phyloP scores from a whole-genome alignment of 2,329 filamentous ascomycete genomes.

The Neoascochyta sp. region DNA sequence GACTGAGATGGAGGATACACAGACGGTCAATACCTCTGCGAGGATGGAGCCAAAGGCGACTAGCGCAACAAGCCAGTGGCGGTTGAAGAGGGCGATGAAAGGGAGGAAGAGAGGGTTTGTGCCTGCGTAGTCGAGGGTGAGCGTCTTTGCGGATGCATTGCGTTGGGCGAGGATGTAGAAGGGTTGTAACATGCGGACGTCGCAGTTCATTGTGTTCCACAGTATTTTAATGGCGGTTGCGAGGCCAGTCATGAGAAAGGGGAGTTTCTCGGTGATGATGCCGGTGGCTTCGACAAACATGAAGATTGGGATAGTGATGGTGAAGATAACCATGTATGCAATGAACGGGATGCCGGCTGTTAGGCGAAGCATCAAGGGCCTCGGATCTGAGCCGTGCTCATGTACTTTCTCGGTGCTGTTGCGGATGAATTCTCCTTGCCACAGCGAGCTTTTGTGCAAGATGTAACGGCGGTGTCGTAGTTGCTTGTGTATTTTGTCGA shows the following conservation, averaged over 20 bases:
- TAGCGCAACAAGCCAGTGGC: slow-evolving; percentile 62
- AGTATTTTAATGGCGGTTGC: slow-evolving; percentile 64
- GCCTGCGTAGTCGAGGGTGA: slow-evolving; percentile 70
- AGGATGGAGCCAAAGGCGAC: slow-evolving; percentile 69
- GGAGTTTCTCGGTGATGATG: slow-evolving; percentile 57
- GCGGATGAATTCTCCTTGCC: slow-evolving; percentile 56
- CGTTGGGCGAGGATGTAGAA: slow-evolving; percentile 67
- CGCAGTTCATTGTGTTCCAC: slow-evolving; percentile 66
- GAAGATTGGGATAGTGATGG: slow-evolving; percentile 57
- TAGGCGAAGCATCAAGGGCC: slow-evolving; percentile 65
- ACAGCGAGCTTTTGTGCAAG: slow-evolving; percentile 66
- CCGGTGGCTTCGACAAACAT: slow-evolving; percentile 56
- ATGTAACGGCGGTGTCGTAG: slow-evolving; percentile 66
- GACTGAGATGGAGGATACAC: slow-evolving; percentile 63
- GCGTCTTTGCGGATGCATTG: slow-evolving; percentile 61
- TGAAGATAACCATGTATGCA: slow-evolving; percentile 54
- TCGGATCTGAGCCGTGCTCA: slow-evolving; percentile 49
- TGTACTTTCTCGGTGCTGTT: slow-evolving; percentile 50
- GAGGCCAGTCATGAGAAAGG: slow-evolving; percentile 63
- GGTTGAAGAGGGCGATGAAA: slow-evolving; percentile 58
- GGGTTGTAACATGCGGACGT: slow-evolving; percentile 69
- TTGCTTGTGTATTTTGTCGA: slow-evolving; percentile 63
- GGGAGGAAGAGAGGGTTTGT: slow-evolving; percentile 66
- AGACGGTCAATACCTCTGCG: slow-evolving; percentile 68
- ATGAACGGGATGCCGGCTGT: slow-evolving; percentile 60